Evolutionary conservation across 441 rosid species (phyloP).

Genomic region (Erodium texanum): DNA sequence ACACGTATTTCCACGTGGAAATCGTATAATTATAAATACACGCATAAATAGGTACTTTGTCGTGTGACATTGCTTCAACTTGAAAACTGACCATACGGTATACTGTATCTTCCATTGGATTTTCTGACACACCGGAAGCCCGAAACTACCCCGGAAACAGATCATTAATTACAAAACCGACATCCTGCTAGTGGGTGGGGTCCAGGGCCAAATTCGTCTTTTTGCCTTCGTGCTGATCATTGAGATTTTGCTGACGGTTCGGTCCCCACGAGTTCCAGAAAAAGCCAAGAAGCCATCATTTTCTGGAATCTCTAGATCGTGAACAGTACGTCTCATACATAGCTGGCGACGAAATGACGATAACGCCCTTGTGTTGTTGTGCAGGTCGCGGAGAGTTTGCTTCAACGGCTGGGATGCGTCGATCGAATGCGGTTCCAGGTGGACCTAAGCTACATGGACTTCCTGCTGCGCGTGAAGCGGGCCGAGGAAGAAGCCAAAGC

Average conservation of each 20-base stretch:
- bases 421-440: constrained; percentile 43
- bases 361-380: constrained; percentile 21
- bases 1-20: too few species aligned
- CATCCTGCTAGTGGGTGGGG: constrained; percentile 9
- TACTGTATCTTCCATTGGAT: constrained; percentile 63
- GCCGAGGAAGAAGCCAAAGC: constrained; percentile 50
- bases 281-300: constrained; percentile 34
- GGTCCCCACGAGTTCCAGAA: constrained; percentile 32
- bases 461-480: constrained; percentile 58
- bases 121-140: constrained; percentile 43
- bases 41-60: too few species aligned
- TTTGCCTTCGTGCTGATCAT: constrained; percentile 21
- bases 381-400: constrained; percentile 42
- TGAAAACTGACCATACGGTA: constrained; percentile 55
- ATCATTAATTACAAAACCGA: constrained; percentile 31
- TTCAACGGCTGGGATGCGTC: constrained; percentile 45
- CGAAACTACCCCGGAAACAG: constrained; percentile 22
- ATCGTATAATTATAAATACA: too few species aligned
- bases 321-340: constrained; percentile 14
- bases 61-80: constrained; percentile 21
- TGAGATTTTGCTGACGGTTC: constrained; percentile 24
- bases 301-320: constrained; percentile 30
- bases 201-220: too few species aligned
- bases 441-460: constrained; percentile 58
- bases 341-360: constrained; percentile 17